Percentiles rank a stretch among this genome's conserved stretches.
phyloP scores from a whole-genome alignment of 2,329 filamentous ascomycete species.

The Boeremia lycopersici region DNA sequence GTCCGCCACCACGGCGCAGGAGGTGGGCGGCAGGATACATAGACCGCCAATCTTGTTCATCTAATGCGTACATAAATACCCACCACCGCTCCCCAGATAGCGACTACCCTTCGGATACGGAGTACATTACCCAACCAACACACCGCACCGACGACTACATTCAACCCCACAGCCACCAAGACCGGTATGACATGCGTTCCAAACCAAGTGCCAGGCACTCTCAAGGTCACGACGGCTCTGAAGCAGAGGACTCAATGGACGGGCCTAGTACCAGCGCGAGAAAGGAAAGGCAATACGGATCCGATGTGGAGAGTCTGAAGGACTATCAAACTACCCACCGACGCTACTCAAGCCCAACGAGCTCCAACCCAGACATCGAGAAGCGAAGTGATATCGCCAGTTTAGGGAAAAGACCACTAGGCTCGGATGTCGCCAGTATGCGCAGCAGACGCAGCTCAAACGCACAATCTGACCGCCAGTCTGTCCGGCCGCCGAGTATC shows the following conservation, averaged over 20 bases:
- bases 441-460: background rate
- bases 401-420: background rate
- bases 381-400: background rate
- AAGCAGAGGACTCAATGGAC: background rate
- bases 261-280: background rate
- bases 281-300: background rate
- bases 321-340: too few relatives aligned
- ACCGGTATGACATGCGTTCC: background rate
- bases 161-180: background rate
- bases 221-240: background rate
- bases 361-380: background rate
- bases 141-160: background rate
- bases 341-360: background rate
- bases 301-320: background rate
- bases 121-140: background rate
- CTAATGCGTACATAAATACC: slow-evolving; percentile 1
- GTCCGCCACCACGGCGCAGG: background rate
- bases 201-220: background rate
- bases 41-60: background rate
- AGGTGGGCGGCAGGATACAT: slow-evolving; percentile 9
- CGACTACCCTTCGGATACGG: background rate
- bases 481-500: background rate
- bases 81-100: background rate
- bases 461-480: background rate
- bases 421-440: background rate